These are phyloP conservation scores for Colletotrichum spinosum DNA, from an alignment of 2,329 filamentous ascomycete species.

Conservation along the genomic window DNA sequence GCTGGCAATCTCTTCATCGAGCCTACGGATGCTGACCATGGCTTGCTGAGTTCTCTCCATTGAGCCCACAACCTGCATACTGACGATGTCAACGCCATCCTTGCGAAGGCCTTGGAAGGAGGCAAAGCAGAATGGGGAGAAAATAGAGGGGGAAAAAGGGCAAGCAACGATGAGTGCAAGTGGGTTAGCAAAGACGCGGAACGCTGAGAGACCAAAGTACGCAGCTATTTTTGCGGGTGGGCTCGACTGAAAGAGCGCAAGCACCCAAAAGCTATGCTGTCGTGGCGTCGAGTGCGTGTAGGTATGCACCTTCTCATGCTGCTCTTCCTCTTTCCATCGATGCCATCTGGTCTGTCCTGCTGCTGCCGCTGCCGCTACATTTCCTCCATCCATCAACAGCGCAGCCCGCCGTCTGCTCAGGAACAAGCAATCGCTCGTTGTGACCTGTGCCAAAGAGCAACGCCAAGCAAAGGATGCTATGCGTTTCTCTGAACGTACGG, in stretches of 20 bases:
- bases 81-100: conserved; percentile 28
- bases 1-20: conserved; percentile 5
- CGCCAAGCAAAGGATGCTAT: conserved; percentile 20
- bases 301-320: no score
- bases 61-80: conserved; percentile 15
- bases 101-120: conserved; percentile 4
- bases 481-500: no score
- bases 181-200: not conserved
- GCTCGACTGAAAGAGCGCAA: conserved; percentile 1
- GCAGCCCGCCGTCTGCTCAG: not conserved
- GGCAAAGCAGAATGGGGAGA: not conserved
- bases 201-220: no score
- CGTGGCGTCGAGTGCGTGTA: not conserved
- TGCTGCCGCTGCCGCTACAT: no score
- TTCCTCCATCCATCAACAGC: no score
- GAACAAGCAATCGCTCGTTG: conserved; percentile 34
- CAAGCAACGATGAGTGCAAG: not conserved
- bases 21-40: no score
- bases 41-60: conserved; percentile 20
- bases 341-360: not conserved
- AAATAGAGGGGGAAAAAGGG: conserved; percentile 4
- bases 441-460: conserved; percentile 21
- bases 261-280: not conserved
- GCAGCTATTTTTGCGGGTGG: not conserved
- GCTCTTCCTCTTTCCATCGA: not conserved